These are phyloP conservation scores for Cutaneotrichosporon cavernicola DNA, from an alignment of 1,284 basidiomycete genomes.

Conservation along the genomic window DNA sequence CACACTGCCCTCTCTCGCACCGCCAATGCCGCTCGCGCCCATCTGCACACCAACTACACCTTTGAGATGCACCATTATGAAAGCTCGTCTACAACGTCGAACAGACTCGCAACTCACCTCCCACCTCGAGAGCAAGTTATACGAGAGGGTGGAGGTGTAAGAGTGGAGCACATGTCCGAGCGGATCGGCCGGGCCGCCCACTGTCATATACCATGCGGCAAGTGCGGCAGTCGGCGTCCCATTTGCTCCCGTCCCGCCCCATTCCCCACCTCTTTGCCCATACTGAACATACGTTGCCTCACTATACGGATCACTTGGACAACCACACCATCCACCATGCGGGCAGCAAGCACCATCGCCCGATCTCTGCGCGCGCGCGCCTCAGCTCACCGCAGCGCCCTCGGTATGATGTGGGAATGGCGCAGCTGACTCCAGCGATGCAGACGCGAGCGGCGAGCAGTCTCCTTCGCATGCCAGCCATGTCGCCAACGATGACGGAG, in stretches of 20 bases:
- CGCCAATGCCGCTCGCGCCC: background rate
- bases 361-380: slow-evolving; percentile 10
- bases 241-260: slow-evolving; percentile 11
- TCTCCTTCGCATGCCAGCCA: slow-evolving; percentile 82
- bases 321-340: slow-evolving; percentile 3
- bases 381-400: background rate
- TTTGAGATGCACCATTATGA: background rate
- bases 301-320: background rate
- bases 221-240: slow-evolving; percentile 7
- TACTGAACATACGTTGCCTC: background rate
- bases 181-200: slow-evolving; percentile 5
- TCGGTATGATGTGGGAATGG: background rate
- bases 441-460: slow-evolving; percentile 55
- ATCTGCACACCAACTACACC: background rate
- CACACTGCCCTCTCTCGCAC: background rate
- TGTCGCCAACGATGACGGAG: slow-evolving; percentile 99
- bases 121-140: background rate
- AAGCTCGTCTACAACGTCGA: background rate
- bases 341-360: slow-evolving; percentile 10
- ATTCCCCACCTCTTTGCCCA: background rate
- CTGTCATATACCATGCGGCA: slow-evolving; percentile 4
- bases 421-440: slow-evolving; percentile 1
- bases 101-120: background rate
- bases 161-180: background rate
- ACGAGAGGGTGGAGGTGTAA: background rate